These are phyloP conservation scores for Dendrothele bispora DNA, from an alignment of 768 basidiomycete genomes.

Conservation along the genomic window DNA sequence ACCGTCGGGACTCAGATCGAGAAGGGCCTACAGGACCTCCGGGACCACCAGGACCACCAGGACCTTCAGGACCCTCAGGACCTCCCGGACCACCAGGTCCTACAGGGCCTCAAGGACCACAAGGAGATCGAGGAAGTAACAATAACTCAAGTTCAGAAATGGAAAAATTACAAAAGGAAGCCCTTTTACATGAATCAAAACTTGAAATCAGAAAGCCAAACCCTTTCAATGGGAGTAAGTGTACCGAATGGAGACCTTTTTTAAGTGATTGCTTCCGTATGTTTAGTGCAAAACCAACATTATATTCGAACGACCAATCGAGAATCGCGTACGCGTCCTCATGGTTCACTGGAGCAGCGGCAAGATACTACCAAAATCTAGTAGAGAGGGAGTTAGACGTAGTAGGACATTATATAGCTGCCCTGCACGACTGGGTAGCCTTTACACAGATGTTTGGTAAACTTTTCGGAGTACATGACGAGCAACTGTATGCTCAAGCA, in stretches of 20 bases:
- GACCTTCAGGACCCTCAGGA: no score
- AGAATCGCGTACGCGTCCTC: neutral
- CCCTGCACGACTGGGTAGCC: constrained; percentile 9
- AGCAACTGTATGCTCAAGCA: neutral
- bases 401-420: neutral
- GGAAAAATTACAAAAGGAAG: no score
- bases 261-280: neutral
- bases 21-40: no score
- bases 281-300: neutral
- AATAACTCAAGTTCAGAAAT: no score
- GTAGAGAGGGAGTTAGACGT: neutral
- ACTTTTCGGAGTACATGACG: neutral
- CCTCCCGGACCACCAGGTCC: no score
- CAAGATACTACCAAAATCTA: neutral
- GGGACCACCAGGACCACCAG: no score
- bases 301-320: no score
- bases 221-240: neutral
- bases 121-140: no score
- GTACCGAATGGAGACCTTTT: neutral
- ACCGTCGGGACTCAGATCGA: no score
- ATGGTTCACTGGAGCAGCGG: neutral
- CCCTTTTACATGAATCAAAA: neutral
- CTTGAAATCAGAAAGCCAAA: neutral
- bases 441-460: neutral
- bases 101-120: no score